Conservation (phyloP, 2,329 filamentous ascomycete species). For the Cladosporium sp. region DNA sequence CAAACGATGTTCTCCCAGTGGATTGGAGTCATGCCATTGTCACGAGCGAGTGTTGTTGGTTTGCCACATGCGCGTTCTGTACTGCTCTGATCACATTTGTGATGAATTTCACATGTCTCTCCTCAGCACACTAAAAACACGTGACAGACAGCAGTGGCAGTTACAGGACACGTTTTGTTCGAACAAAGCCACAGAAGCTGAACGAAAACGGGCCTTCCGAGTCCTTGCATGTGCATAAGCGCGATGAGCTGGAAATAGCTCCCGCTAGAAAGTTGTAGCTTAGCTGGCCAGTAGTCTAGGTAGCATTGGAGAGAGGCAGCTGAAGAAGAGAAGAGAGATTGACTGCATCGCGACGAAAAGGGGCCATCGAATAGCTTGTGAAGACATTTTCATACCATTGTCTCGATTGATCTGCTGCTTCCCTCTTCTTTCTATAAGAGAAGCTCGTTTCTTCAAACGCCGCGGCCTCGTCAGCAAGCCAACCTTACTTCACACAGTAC, state of each 20-base stretch:
- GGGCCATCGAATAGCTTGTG: not conserved
- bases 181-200: not conserved
- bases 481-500: not conserved
- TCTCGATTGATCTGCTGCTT: not conserved
- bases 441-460: not conserved
- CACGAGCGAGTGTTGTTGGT: too few relatives aligned
- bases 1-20: not conserved
- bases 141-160: not conserved
- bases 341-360: not conserved
- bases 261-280: slow-evolving; percentile 11
- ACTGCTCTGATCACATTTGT: too few relatives aligned
- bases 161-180: not conserved
- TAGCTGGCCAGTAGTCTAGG: slow-evolving; percentile 10
- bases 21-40: too few relatives aligned
- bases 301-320: not conserved
- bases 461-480: not conserved
- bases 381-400: not conserved
- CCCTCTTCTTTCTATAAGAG: not conserved
- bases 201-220: slow-evolving; percentile 13
- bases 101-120: too few relatives aligned
- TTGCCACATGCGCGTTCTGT: too few relatives aligned
- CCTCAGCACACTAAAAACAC: not conserved
- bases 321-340: not conserved
- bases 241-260: slow-evolving; percentile 10
- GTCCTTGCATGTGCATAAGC: slow-evolving; percentile 17